These are phyloP conservation scores for Fibroporia radiculosa DNA, from an alignment of 768 basidiomycete genomes.

Conservation along the genomic window DNA sequence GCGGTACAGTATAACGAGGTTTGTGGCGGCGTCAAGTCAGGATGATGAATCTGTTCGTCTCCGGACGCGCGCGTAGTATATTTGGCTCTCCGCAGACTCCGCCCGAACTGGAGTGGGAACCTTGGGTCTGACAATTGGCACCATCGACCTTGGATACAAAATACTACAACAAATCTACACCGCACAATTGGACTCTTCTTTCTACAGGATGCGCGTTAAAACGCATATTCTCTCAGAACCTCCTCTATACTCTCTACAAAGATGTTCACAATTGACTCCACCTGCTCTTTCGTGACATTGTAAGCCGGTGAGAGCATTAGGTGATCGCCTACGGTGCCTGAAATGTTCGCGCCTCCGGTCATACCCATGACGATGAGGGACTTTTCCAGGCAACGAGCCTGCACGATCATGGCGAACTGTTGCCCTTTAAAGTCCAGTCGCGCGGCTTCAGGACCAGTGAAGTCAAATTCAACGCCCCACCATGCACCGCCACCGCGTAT, in stretches of 20 bases:
- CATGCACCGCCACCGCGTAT: slow-evolving; percentile 80
- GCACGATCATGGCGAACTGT: slow-evolving; percentile 60
- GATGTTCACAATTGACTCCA: slow-evolving; percentile 58
- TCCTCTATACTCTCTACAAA: slow-evolving; percentile 65
- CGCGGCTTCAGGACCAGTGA: slow-evolving; percentile 34
- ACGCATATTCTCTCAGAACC: slow-evolving; percentile 37
- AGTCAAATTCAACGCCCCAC: slow-evolving; percentile 81
- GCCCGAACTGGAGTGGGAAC: background rate
- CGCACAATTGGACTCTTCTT: too few species aligned
- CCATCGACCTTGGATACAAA: background rate
- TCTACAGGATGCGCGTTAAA: too few species aligned
- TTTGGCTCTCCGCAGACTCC: slow-evolving; percentile 1
- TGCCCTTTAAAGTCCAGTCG: slow-evolving; percentile 43
- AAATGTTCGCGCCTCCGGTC: slow-evolving; percentile 57
- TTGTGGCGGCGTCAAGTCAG: slow-evolving; percentile 6
- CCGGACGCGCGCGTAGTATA: background rate
- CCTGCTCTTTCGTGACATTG: slow-evolving; percentile 62
- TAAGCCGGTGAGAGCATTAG: slow-evolving; percentile 75
- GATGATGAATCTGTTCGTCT: background rate
- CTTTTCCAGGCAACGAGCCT: slow-evolving; percentile 60
- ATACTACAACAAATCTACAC: too few species aligned
- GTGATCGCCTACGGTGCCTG: slow-evolving; percentile 70
- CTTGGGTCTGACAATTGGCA: background rate
- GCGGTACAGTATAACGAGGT: background rate
- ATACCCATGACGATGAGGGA: slow-evolving; percentile 70